These are phyloP conservation scores for Platismatia glauca DNA, from an alignment of 495 filamentous ascomycete species.

Conservation along the genomic window DNA sequence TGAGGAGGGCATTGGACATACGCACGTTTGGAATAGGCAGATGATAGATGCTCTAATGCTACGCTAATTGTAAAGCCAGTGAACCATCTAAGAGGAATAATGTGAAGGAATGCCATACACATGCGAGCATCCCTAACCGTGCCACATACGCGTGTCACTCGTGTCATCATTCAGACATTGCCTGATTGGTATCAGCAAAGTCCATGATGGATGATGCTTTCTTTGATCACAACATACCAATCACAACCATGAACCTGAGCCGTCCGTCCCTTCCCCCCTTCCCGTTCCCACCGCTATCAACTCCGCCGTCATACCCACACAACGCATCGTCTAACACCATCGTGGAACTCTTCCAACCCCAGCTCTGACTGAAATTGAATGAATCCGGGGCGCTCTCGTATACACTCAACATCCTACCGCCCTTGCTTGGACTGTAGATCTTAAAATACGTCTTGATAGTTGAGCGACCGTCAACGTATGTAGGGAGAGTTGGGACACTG, in stretches of 20 bases:
- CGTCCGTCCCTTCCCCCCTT: constrained; percentile 35
- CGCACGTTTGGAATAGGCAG: neutral
- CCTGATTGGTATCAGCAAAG: constrained; percentile 14
- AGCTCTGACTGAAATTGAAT: constrained; percentile 56
- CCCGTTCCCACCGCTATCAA: constrained; percentile 10
- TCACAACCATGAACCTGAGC: constrained; percentile 48
- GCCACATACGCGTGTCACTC: neutral
- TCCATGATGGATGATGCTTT: neutral
- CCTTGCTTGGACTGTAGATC: constrained; percentile 50
- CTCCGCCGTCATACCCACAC: constrained; percentile 28
- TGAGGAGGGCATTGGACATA: too few species aligned
- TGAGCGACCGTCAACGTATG: constrained; percentile 47
- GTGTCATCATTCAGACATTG: constrained; percentile 18
- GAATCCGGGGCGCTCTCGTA: constrained; percentile 50
- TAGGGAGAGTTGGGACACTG: constrained; percentile 36
- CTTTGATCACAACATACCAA: constrained; percentile 13
- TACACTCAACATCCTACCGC: constrained; percentile 47
- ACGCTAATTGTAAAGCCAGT: neutral
- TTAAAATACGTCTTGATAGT: constrained; percentile 57
- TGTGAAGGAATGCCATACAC: neutral
- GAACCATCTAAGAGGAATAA: too few species aligned
- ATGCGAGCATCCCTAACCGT: neutral
- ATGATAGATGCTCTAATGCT: neutral
- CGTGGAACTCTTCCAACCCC: constrained; percentile 54
- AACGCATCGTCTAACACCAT: constrained; percentile 47